phyloP scores from a whole-genome alignment of 2,329 filamentous ascomycete species.

The Exophiala oligosperma region DNA sequence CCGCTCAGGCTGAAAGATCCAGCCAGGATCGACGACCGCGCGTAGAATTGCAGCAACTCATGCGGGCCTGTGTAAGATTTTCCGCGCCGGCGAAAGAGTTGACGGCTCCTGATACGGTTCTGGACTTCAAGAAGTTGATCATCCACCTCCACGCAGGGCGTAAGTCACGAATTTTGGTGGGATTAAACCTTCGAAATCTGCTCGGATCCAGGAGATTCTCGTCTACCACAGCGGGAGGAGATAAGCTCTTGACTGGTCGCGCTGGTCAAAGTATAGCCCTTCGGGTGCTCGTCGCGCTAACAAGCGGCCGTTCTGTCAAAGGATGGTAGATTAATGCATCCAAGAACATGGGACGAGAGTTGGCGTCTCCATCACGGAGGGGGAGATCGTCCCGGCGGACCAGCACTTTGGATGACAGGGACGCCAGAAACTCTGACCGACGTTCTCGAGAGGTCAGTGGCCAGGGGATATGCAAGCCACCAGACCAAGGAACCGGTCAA shows the following conservation, averaged over 20 bases:
- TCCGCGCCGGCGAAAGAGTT: not conserved
- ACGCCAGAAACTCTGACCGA: not conserved
- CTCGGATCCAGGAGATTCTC: not conserved
- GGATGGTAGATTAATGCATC: not conserved
- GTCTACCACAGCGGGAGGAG: not conserved
- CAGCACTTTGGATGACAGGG: not conserved
- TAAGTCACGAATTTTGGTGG: not conserved
- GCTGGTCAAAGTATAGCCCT: not conserved
- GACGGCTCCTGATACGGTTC: not conserved
- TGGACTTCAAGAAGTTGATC: not conserved
- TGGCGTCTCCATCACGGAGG: not conserved
- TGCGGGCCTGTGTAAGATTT: constrained; percentile 7
- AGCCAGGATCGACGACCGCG: constrained; percentile 7
- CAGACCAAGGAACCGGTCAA: not conserved
- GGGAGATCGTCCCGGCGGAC: not conserved
- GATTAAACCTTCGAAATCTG: no score
- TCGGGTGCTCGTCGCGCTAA: not conserved
- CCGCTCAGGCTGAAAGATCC: constrained; percentile 9
- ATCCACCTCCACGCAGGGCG: not conserved
- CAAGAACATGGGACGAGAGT: not conserved
- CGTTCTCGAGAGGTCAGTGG: not conserved
- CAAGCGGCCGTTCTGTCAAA: not conserved
- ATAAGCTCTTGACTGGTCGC: not conserved
- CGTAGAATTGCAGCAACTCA: constrained; percentile 10
- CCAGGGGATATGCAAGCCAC: not conserved